Base-by-base conservation (phyloP, 305 asterid species). In the Fraxinus platypoda region DNA sequence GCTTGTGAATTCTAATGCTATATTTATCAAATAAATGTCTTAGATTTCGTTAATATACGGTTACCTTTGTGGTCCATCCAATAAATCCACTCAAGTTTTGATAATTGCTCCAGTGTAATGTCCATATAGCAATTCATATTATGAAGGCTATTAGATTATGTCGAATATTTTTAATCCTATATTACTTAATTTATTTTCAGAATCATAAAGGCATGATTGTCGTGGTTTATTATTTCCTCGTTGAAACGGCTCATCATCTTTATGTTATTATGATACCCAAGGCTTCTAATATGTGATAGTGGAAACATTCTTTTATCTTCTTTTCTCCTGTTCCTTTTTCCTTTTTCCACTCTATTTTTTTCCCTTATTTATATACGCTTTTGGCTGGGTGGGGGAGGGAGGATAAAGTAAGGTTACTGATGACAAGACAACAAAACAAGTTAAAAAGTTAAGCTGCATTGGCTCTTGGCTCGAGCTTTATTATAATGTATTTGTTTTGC, bases 1-100 rank as follows among this genome's bases (percentile, higher is more conserved):
- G 41, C 59, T 72, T 15, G 52, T 74, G 74, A 30, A 74, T 64
- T 78, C 75, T 75, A 35, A 33, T 66, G 43, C 54, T 35, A 66
- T 19, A 75, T 83, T 57, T 2, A 59, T 59, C 15, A 21, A 59
- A 59, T 59, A 59, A 59, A 17, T 59, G 70, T 19, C 28, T 7
- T 59, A 2, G 70, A 21, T 59, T 21, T 57, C 12, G 8, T 59
- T n/a, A 59, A 59, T 2, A 52, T 52, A 17, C 2, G 19, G 21
- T 4, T 49, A 17, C 62, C 62, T 52, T 21, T 19, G 11, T 57
- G 68, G 68, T 19, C 13, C 68, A 57, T n/a, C 0, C 68, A 2
- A 21, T 57, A 57, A 57, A 19, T 57, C 68, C 25, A n/a, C 28
- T 57, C 7, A 57, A 57, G 12, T 57, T 57, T 57, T 5, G 28